phyloP scores from a whole-genome alignment of 78 protist genomes.

The Paratrimastix pyriformis region DNA sequence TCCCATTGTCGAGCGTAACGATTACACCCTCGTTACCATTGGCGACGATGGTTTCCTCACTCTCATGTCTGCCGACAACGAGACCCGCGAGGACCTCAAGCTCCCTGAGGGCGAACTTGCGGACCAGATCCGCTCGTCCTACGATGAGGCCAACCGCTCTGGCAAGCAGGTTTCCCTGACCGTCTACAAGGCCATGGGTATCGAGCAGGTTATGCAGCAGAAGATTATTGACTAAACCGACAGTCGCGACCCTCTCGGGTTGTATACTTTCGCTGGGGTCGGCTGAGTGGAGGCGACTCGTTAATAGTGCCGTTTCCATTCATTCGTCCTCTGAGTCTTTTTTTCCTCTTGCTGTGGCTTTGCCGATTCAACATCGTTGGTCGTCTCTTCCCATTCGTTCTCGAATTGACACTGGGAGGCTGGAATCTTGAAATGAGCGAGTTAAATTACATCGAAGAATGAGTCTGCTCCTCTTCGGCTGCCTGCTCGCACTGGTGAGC shows the following conservation, averaged over 20 bases:
- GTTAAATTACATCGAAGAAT: not conserved
- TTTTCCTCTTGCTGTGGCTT: not conserved
- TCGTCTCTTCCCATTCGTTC: not conserved
- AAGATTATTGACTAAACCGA: not conserved
- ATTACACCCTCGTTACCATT: slow-evolving; percentile 58
- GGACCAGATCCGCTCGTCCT: slow-evolving; percentile 20
- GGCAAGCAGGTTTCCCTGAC: slow-evolving; percentile 42
- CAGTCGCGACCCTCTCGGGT: not conserved
- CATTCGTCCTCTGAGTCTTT: not conserved
- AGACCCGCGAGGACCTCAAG: slow-evolving; percentile 49
- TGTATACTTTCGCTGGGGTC: not conserved
- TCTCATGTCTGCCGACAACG: slow-evolving; percentile 46
- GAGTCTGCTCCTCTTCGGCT: not conserved
- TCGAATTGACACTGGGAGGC: not conserved
- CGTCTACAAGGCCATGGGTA: slow-evolving; percentile 53
- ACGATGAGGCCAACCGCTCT: too few relatives aligned
- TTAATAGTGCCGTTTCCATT: not conserved
- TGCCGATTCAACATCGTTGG: not conserved
- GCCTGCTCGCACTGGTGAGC: not conserved
- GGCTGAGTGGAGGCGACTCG: not conserved
- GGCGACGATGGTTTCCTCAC: slow-evolving; percentile 51
- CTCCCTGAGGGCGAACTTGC: slow-evolving; percentile 46
- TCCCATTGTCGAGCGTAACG: slow-evolving; percentile 71
- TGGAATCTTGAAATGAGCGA: not conserved
- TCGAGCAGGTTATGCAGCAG: slow-evolving; percentile 38